Percentiles rank a stretch among this genome's conserved stretches.
Conservation (phyloP, 352 stramenopile genomes). For the Phytopythium kandeliae region DNA sequence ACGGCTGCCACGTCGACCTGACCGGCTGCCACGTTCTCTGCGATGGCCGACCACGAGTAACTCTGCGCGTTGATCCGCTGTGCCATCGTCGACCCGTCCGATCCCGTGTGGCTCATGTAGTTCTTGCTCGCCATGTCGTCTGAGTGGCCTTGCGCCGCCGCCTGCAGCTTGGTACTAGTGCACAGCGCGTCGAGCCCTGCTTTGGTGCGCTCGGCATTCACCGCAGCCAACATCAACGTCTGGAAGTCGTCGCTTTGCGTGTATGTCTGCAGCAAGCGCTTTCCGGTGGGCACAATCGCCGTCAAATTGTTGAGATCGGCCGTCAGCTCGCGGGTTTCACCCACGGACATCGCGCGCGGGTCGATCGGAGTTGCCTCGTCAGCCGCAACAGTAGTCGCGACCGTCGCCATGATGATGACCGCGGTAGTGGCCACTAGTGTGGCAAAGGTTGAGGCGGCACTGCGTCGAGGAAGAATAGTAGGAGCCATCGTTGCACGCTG, state of each 20-base stretch:
- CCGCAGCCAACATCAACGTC: slow-evolving; percentile 30
- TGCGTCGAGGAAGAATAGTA: neutral
- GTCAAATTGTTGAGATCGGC: neutral
- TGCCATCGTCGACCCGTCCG: slow-evolving; percentile 32
- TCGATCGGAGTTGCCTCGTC: neutral
- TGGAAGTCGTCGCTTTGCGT: slow-evolving; percentile 9
- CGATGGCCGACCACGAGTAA: slow-evolving; percentile 36
- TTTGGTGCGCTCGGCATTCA: slow-evolving; percentile 43
- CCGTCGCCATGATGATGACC: neutral
- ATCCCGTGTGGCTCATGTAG: slow-evolving; percentile 38
- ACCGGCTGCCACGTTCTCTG: slow-evolving; percentile 55
- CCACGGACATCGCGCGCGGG: neutral
- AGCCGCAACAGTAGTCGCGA: neutral
- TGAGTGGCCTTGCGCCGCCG: slow-evolving; percentile 19
- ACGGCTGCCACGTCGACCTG: slow-evolving; percentile 31
- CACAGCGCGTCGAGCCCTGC: slow-evolving; percentile 23
- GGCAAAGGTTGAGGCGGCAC: neutral
- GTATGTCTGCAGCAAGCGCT: neutral
- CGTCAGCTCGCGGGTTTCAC: neutral
- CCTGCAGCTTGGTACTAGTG: slow-evolving; percentile 28
- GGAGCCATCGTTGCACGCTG: neutral
- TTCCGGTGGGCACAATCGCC: neutral
- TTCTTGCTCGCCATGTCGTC: slow-evolving; percentile 38
- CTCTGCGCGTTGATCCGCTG: slow-evolving; percentile 31
- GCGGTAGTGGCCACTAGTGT: neutral